Evolutionary conservation across 768 basidiomycete genomes (phyloP), one percentile per base, ranked within the genome.

Genomic region (Cantharellus anzutake): DNA sequence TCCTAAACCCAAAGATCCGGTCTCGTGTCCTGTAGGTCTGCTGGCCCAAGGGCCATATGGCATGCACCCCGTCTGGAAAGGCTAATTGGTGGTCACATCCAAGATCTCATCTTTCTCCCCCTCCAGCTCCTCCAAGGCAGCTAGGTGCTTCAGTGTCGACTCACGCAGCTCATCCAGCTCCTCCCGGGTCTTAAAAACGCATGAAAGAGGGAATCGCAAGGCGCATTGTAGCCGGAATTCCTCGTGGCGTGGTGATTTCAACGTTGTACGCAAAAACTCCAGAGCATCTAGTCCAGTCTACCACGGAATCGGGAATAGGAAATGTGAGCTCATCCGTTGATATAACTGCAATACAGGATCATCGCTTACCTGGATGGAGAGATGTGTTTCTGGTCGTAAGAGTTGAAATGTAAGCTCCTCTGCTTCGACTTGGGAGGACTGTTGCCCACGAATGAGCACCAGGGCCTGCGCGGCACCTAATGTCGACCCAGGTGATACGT

Each of bases 401-500:
- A 75, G 65, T 35, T 73, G 70, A 65, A 86, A 82, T 42, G 82
- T 52, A 2, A 77, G 65, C 3, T 72, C 72, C 64, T 87, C 86
- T 3, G 85, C 73, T 64, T 87, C 84, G 3, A 76, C 75, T 42
- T 69, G 64, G 4, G 80, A 73, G 0, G 76, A 68, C 2, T 73
- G 72, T 51, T 38, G 41, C 2, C 61, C 44, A n/a, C 51, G 35
- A 35, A 88, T 70, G 3, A 68, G 63, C 1, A 67, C 72, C 11
- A 75, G 71, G 1, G 75, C 86, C 65, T 76, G 75, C 3, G 88
- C 88, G 48, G 73, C 74, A 2, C 80, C 83, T 4, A 94, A 69
- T 0, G 69, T 64, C 0, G 80, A 71, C 20, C 0, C 20, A 29
- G 20, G 20, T 29, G 20, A 29, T 29, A 29, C 20, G 61, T 84